Base-by-base conservation (phyloP, 805 yeast species). In the Hanseniaspora nectarophila region DNA sequence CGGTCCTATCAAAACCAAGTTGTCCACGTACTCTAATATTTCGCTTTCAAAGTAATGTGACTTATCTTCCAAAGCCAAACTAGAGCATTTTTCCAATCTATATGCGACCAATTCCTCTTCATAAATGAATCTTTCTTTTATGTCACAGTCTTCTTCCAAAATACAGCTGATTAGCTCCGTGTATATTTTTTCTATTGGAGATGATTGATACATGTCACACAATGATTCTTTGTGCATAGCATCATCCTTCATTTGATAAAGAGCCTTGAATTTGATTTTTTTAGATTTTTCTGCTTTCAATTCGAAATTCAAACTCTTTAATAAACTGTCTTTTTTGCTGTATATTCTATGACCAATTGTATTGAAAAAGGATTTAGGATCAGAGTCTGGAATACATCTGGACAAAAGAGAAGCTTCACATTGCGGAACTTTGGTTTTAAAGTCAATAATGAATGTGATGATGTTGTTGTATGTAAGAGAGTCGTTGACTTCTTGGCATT, bases 101-200 rank as follows among this genome's bases (percentile, higher is more conserved):
- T 80, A 78, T 52, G 73, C 71, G 35, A 92, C 64, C 57, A 74
- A 72, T 37, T 75, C 72, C 18, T 76, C 78, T 65, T 92, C 95
- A 39, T 73, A 64, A 10, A 63, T 59, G 21, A 75, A 67, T 59
- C 97, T 76, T 45, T 67, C 60, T 0, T 63, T 71, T 2, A 20
- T 18, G 58, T 85, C 94, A 59, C 84, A 82, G 58, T 78, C 72
- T 16, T 46, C 51, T 38, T 46, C 51, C 9, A 47, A 12, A 9
- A 77, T 69, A 13, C 76, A 61, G 59, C 83, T 79, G 48, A 87
- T 71, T 48, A 81, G 67, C 54, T 70, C 69, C 29, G 72, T 69
- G 63, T 81, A 84, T 12, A 82, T 68, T 2, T 60, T 58, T 4
- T 79, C 78, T 7, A 87, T 62, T 38, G 73, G 70, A 0, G 85